phyloP scores from a whole-genome alignment of 176 grass and related monocot genomes.

The Chloris gayana region DNA sequence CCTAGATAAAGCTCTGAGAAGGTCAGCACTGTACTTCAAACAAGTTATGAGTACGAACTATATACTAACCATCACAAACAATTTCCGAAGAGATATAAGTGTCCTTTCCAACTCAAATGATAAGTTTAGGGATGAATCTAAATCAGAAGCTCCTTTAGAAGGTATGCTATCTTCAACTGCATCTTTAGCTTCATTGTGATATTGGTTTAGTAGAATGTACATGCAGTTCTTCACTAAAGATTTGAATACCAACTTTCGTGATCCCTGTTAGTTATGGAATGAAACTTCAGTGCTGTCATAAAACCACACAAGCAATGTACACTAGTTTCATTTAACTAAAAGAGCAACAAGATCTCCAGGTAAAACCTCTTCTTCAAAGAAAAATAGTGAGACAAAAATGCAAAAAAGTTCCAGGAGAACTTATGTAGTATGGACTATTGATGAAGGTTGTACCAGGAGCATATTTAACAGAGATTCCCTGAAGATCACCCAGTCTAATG shows the following conservation, averaged over 20 bases:
- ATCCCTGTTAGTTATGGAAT: slow-evolving; percentile 55
- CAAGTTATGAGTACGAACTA: slow-evolving; percentile 32
- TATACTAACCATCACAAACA: slow-evolving; percentile 70
- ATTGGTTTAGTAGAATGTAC: slow-evolving; percentile 54
- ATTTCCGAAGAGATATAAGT: slow-evolving; percentile 59
- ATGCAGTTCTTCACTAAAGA: slow-evolving; percentile 74
- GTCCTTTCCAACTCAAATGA: slow-evolving; percentile 62
- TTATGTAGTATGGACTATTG: slow-evolving; percentile 21
- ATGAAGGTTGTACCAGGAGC: slow-evolving; percentile 69
- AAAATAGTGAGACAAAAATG: slow-evolving; percentile 15
- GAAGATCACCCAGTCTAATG: slow-evolving; percentile 74
- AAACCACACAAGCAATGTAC: slow-evolving; percentile 32
- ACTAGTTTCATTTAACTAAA: slow-evolving; percentile 31
- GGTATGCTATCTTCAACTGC: slow-evolving; percentile 35
- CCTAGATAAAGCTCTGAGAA: slow-evolving; percentile 45
- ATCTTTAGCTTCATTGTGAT: slow-evolving; percentile 42
- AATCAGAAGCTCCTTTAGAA: slow-evolving; percentile 53
- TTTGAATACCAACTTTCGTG: slow-evolving; percentile 68
- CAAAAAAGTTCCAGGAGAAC: slow-evolving; percentile 6
- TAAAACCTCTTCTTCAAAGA: slow-evolving; percentile 25
- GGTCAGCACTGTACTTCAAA: slow-evolving; percentile 26
- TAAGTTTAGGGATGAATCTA: slow-evolving; percentile 50
- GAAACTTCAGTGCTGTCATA: slow-evolving; percentile 13
- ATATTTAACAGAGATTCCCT: slow-evolving; percentile 73
- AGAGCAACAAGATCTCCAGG: not conserved